Evolutionary conservation across 2,329 filamentous ascomycete genomes (phyloP), one percentile per base, ranked within the genome.

Genomic region (Clarireedia homoeocarpa): DNA sequence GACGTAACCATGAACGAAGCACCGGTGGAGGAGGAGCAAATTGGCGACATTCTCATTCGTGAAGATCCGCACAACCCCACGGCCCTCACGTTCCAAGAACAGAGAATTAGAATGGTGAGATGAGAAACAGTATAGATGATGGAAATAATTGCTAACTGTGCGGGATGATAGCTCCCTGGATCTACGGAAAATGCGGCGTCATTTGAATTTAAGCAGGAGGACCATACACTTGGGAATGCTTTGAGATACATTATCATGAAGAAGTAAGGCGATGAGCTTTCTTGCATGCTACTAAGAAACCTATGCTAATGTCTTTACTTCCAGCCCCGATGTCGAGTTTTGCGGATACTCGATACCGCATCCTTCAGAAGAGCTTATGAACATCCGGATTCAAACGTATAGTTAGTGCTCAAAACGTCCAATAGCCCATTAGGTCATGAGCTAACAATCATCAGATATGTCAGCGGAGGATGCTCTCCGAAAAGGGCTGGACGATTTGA

Each of bases 271-370:
- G 30, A 34, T 34, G 30, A 10, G 5, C 6, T 42, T 24, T 40
- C 17, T 34, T 42, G 24, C 40, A 14, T 4, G 14, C 4, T 40
- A 20, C 42, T 1, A 10, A 17, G 23, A 42, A 44, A 52, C 34
- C 17, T n/a, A 12, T 48, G 48, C 60, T 65, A 51, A 63, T 45
- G 1, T 24, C 39, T 30, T 20, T 38, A 30, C 24, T 23, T 53
- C 53, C 62, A 97, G 92, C 71, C 92, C 94, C 30, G 84, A 94
- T 61, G 94, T 99, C 58, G 94, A 99, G 71, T 96, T 99, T 74
- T 97, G 94, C 73, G 94, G 92, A 59, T 99, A 99, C 73, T 89
- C 92, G 6, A 97, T 99, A 59, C 94, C 94, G 30, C 94, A 99
- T 73, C 94, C 94, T 51, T 95, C 91, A 40, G 94, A 99, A 73